Evolutionary conservation across 495 filamentous ascomycete genomes (phyloP).

Genomic region (Tuber magnatum): DNA sequence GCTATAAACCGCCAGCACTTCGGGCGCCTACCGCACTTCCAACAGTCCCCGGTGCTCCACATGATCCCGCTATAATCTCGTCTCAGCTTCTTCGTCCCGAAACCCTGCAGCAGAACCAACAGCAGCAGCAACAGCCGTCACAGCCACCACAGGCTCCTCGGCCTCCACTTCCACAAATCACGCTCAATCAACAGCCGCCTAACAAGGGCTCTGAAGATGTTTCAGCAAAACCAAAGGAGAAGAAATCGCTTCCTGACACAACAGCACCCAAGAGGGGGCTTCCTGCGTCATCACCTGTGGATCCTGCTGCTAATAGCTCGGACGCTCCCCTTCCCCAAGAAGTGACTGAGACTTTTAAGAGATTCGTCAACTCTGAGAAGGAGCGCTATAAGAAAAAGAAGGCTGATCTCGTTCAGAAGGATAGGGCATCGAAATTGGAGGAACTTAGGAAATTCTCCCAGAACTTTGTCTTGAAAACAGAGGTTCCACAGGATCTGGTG

Average conservation of each 20-base stretch:
- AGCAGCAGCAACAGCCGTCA: conserved; percentile 27
- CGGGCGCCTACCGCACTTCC: conserved; percentile 67
- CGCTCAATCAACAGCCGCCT: conserved; percentile 29
- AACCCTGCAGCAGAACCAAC: conserved; percentile 43
- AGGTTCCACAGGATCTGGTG: conserved; percentile 84
- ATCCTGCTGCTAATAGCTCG: conserved; percentile 15
- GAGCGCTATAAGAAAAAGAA: conserved; percentile 63
- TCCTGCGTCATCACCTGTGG: conserved; percentile 21
- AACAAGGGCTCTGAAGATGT: conserved; percentile 21
- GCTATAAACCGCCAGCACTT: conserved; percentile 79
- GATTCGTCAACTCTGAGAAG: conserved; percentile 57
- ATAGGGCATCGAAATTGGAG: conserved; percentile 83
- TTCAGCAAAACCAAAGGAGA: conserved; percentile 38
- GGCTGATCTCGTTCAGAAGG: conserved; percentile 56
- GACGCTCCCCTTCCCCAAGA: conserved; percentile 23
- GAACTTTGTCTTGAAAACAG: conserved; percentile 86
- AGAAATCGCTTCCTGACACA: conserved; percentile 29
- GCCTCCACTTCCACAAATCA: conserved; percentile 35
- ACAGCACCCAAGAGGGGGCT: conserved; percentile 33
- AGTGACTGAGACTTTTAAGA: conserved; percentile 36
- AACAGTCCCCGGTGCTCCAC: conserved; percentile 63
- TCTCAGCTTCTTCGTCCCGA: conserved; percentile 58
- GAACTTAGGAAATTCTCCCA: conserved; percentile 91
- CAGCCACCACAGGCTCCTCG: conserved; percentile 37
- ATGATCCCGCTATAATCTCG: conserved; percentile 76